A percentile compares a stretch with the other conserved stretches of the same genome.
Conservation (phyloP, 177 flowering plant genomes). For the Vitis hybrid region DNA sequence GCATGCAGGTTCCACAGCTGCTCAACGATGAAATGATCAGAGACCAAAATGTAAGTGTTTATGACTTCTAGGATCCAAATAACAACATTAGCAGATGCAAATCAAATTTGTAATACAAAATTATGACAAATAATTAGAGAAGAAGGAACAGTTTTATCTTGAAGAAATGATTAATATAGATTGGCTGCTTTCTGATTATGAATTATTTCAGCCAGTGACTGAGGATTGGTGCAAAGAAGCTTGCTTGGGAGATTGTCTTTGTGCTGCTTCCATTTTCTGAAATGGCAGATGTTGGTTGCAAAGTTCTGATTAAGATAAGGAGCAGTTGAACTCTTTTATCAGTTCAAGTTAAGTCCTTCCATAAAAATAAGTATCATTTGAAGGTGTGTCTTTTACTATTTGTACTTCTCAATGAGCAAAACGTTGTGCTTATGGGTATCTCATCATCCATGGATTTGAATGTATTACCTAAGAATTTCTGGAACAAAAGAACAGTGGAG, state of each 20-base stretch:
- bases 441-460: too few species aligned
- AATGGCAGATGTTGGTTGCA: background rate
- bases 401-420: too few species aligned
- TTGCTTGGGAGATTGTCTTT: slow-evolving; percentile 37
- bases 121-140: slow-evolving; percentile 7
- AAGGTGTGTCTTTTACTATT: too few species aligned
- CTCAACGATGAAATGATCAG: background rate
- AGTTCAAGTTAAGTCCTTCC: slow-evolving; percentile 9
- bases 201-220: background rate
- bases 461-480: too few species aligned
- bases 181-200: slow-evolving; percentile 31
- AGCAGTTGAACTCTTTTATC: slow-evolving; percentile 1
- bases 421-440: too few species aligned
- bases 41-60: slow-evolving; percentile 36
- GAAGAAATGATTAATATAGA: slow-evolving; percentile 4
- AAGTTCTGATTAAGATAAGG: slow-evolving; percentile 23
- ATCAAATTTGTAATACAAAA: slow-evolving; percentile 16
- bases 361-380: background rate
- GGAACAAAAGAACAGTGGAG: too few species aligned
- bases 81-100: slow-evolving; percentile 25
- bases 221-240: slow-evolving; percentile 22
- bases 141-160: background rate
- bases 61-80: slow-evolving; percentile 31
- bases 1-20: slow-evolving; percentile 18
- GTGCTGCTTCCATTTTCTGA: slow-evolving; percentile 27